Base-by-base conservation (phyloP, 345 rosid genomes). In the Conringia planisiliqua region DNA sequence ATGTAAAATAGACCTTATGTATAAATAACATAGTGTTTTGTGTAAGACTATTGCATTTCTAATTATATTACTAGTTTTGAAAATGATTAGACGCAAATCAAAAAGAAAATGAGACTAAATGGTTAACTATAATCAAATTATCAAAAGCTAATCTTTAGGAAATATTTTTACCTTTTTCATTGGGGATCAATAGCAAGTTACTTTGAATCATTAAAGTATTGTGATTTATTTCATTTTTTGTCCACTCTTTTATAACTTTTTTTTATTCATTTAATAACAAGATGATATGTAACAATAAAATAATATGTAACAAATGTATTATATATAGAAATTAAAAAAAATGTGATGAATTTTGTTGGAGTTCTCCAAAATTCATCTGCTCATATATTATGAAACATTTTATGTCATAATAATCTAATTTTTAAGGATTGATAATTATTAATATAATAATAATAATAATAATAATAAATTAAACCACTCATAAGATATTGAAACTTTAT, bases 401-500 rank as follows among this genome's bases (percentile, higher is more conserved):
- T 14, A 22, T 22, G 32, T 11, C 16, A 52, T 16, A n/a, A n/a
- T n/a, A n/a, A n/a, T n/a, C n/a, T n/a, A n/a, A n/a, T 43, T 6
- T 18, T 46, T 47, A 18, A 47, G 26, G 26, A 17, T 47, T 47
- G 26, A 3, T n/a, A 44, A 44, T 6, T 6, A 44, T 6, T 6
- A 43, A 43, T 43, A 43, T 22, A 1, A 22, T 1, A n/a, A 18
- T 17, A 3, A 46, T 3, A 44, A 36, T 36, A 36, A 36, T 2
- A 36, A 36, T 36, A 35, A 35, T 35, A 35, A 35, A 39, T 52
- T 27, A 16, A 26, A 46, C 9, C 3, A 20, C 11, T 11, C 26
- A 24, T 29, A 35, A 50, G 18, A 33, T 61, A 33, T 32, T 35
- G 2, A 54, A 76, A 62, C 65, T 27, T 70, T 70, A 76, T 70